Conservation (phyloP, 768 basidiomycete genomes). For the Melanogaster broomeanus region DNA sequence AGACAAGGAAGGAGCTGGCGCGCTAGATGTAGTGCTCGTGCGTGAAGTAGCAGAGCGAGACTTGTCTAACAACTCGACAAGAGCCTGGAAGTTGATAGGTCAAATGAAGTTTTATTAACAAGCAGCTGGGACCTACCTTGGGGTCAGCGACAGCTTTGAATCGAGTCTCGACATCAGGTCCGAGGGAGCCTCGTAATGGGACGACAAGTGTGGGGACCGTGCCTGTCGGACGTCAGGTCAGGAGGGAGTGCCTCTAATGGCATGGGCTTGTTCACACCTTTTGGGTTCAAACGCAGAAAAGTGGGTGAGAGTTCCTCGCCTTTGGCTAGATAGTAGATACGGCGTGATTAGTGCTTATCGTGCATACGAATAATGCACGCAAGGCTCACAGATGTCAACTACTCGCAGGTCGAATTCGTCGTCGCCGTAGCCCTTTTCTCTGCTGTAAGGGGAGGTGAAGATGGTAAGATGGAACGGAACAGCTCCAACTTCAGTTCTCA, state of each 20-base stretch:
- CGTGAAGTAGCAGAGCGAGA: conserved; percentile 70
- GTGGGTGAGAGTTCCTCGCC: conserved; percentile 79
- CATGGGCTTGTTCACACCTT: conserved; percentile 44
- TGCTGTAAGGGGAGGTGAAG: conserved; percentile 27
- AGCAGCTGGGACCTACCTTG: conserved; percentile 45
- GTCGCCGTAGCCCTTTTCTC: conserved; percentile 81
- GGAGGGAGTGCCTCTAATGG: conserved; percentile 7
- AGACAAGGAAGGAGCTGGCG: conserved; percentile 74
- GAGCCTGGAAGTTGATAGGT: conserved; percentile 45
- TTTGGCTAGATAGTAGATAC: conserved; percentile 51
- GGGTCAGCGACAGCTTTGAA: conserved; percentile 81
- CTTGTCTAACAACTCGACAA: conserved; percentile 81
- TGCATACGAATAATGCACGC: not conserved
- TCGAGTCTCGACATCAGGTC: conserved; percentile 68
- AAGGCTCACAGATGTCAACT: conserved; percentile 59
- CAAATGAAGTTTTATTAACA: conserved; percentile 3
- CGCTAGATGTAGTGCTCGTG: conserved; percentile 67
- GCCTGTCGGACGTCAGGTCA: conserved; percentile 40
- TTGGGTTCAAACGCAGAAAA: conserved; percentile 76
- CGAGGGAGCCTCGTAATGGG: conserved; percentile 74
- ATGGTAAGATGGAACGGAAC: not conserved
- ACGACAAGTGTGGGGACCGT: conserved; percentile 84
- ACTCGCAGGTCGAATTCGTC: conserved; percentile 73
- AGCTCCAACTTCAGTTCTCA: conserved; percentile 30
- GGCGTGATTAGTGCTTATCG: not conserved